phyloP scores from a whole-genome alignment of 257 asterid species.

The Nicotiana attenuata region DNA sequence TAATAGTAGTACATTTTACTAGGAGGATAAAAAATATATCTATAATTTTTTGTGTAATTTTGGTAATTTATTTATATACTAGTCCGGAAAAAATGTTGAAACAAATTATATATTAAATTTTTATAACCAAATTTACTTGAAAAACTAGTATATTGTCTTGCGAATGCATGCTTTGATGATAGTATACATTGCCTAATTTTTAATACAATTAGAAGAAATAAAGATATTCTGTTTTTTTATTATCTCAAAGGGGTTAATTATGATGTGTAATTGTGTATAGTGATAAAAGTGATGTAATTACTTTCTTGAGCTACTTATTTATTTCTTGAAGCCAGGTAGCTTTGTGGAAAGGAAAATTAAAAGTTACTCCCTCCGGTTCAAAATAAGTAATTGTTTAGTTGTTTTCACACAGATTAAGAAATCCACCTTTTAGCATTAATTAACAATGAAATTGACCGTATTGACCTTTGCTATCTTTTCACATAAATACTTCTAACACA shows the following conservation, averaged over 20 bases:
- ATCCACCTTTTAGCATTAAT: too few species aligned
- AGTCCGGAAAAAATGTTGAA: not conserved
- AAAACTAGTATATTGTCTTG: not conserved
- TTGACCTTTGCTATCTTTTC: too few species aligned
- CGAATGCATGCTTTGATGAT: not conserved
- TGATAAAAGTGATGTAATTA: not conserved
- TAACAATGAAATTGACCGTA: too few species aligned
- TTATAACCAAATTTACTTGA: not conserved
- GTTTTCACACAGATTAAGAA: too few species aligned
- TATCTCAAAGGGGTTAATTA: not conserved
- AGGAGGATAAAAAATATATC: too few species aligned
- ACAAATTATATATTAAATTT: not conserved
- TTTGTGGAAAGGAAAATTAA: not conserved
- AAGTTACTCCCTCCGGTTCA: too few species aligned
- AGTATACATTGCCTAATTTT: not conserved
- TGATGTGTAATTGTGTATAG: not conserved
- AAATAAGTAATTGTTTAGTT: too few species aligned
- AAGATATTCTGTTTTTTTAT: not conserved
- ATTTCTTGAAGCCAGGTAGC: not conserved
- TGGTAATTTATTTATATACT: not conserved
- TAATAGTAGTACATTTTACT: too few species aligned
- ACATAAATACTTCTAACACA: too few species aligned
- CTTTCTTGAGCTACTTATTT: not conserved
- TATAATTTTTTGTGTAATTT: too few species aligned
- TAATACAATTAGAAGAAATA: not conserved